Evolutionary conservation across 148 eudicot species (phyloP).

Genomic region (Rhododendron vialii): DNA sequence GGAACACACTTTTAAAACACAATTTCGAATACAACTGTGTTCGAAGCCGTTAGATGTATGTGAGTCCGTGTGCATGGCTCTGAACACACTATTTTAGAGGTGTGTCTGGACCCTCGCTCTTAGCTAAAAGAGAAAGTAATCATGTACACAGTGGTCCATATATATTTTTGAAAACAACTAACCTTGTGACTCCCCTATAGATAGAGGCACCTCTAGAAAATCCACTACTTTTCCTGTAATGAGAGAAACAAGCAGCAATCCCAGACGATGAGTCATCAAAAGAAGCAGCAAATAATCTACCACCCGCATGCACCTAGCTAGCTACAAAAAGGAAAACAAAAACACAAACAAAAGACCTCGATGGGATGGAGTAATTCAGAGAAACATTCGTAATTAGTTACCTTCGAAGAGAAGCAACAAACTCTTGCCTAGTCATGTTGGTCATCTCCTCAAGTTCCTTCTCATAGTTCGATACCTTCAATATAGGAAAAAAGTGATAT

Average conservation of each 20-base stretch:
- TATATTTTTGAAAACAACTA: not conserved
- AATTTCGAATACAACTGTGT: too few species aligned
- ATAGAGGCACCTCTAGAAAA: constrained; percentile 90
- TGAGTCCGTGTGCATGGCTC: too few species aligned
- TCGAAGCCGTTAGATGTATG: too few species aligned
- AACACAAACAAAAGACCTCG: not conserved
- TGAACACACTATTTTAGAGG: too few species aligned
- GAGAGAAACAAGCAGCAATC: not conserved
- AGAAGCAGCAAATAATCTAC: not conserved
- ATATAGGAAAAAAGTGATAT: not conserved
- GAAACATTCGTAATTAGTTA: not conserved
- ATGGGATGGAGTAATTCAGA: too few species aligned
- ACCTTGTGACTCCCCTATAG: constrained; percentile 88
- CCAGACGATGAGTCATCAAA: not conserved
- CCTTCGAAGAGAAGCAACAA: constrained; percentile 96
- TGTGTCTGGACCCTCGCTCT: too few species aligned
- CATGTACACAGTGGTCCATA: not conserved
- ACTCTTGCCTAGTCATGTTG: constrained; percentile 87
- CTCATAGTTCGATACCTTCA: constrained; percentile 57
- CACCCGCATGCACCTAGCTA: not conserved
- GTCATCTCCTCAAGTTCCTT: constrained; percentile 81
- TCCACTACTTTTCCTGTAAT: constrained; percentile 73
- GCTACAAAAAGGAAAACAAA: not conserved
- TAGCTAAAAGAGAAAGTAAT: not conserved
- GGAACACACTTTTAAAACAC: too few species aligned